Evolutionary conservation across 2,329 filamentous ascomycete species (phyloP).

Genomic region (Aspergillus neoniger): DNA sequence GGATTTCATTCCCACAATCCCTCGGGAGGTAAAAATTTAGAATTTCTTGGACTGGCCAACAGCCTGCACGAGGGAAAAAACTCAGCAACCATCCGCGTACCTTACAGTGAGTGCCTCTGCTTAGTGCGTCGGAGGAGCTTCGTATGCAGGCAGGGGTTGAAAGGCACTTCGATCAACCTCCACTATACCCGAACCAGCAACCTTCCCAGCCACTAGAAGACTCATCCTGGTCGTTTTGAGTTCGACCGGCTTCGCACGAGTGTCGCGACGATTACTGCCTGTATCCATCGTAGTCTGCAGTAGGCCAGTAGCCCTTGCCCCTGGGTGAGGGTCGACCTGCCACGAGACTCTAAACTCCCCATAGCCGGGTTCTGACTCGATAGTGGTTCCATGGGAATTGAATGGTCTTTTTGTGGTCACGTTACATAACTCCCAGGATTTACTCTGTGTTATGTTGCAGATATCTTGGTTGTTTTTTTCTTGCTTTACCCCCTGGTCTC

Average conservation of each 20-base stretch:
- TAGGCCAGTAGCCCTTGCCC: neutral
- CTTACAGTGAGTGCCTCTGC: neutral
- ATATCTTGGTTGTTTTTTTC: neutral
- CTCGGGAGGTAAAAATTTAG: neutral
- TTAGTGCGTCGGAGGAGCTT: neutral
- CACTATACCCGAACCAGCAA: constrained; percentile 16
- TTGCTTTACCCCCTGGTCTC: neutral
- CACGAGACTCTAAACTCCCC: neutral
- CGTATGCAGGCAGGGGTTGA: constrained; percentile 1
- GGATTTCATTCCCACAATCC: neutral
- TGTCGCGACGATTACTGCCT: neutral
- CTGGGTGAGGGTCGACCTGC: constrained; percentile 2
- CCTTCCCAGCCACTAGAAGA: constrained; percentile 10
- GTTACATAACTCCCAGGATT: neutral
- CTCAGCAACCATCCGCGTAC: neutral
- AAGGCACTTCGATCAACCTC: constrained; percentile 4
- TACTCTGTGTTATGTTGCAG: too few relatives aligned
- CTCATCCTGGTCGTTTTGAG: constrained; percentile 5
- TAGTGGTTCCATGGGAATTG: neutral
- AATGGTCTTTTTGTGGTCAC: neutral
- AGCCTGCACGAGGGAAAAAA: neutral
- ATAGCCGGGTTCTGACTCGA: neutral
- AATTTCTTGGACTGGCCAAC: neutral
- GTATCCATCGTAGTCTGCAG: too few relatives aligned
- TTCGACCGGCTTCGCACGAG: constrained; percentile 5